These are phyloP conservation scores for Lenwebbia sp. DNA, from an alignment of 345 rosid genomes.

Conservation along the genomic window DNA sequence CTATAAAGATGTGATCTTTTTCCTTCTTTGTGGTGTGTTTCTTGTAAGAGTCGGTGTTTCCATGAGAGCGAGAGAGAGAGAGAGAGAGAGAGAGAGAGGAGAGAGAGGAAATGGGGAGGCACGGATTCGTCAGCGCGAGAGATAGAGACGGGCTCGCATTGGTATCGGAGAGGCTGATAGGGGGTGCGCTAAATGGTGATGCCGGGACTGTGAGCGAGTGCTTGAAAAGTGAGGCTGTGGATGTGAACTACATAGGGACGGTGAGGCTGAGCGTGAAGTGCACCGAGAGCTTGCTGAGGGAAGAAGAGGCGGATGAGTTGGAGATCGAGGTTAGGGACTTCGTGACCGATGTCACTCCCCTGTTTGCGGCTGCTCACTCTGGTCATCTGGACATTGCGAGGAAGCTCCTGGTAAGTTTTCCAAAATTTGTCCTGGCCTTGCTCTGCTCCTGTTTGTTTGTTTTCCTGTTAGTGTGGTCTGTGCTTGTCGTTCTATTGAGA, in stretches of 20 bases:
- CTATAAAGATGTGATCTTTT: not conserved
- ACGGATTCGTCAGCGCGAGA: not conserved
- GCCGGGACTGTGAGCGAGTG: conserved; percentile 1
- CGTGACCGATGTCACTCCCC: conserved; percentile 27
- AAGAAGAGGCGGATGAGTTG: conserved; percentile 24
- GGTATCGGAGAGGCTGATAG: conserved; percentile 11
- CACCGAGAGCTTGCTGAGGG: conserved; percentile 14
- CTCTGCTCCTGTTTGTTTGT: not conserved
- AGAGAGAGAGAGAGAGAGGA: not conserved
- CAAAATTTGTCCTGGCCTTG: not conserved
- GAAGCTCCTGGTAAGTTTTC: conserved; percentile 18
- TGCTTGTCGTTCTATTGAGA: not conserved
- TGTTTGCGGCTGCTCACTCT: conserved; percentile 24
- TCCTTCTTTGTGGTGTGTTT: not conserved
- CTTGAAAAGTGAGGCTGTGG: conserved; percentile 3
- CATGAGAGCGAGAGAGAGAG: not conserved
- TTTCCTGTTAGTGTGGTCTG: not conserved
- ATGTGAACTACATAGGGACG: conserved; percentile 21
- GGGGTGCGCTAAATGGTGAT: conserved; percentile 22
- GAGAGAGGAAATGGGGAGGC: conserved; percentile 6
- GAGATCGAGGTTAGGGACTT: conserved; percentile 19
- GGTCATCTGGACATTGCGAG: conserved; percentile 15
- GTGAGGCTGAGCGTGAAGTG: conserved; percentile 21
- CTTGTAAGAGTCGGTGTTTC: not conserved
- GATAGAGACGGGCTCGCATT: conserved; percentile 12